Percentiles rank a stretch among this genome's conserved stretches.
phyloP scores from a whole-genome alignment of 1,139 yeast genomes.

The Magnusiomyces paraingens region DNA sequence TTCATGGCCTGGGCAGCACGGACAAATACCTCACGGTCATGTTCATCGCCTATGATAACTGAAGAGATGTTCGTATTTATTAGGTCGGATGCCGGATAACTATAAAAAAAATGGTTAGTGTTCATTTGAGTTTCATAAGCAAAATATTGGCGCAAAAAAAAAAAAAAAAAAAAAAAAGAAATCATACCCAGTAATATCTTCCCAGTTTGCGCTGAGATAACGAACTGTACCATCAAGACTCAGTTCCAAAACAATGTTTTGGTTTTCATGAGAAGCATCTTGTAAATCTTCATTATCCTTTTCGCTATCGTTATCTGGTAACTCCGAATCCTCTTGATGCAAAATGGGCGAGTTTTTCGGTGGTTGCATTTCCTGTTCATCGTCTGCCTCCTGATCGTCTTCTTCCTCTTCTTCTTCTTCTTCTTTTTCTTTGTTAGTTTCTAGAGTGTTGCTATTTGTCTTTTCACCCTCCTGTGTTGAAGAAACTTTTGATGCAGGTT shows the following conservation, averaged over 20 bases:
- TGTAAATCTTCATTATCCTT: slow-evolving; percentile 24
- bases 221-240: slow-evolving; percentile 73
- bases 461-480: background rate
- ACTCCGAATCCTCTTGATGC: background rate
- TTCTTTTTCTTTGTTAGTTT: background rate
- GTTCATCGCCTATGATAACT: slow-evolving; percentile 59
- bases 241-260: slow-evolving; percentile 80
- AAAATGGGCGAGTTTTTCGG: background rate
- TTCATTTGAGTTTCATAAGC: background rate
- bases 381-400: background rate
- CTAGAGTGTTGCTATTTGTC: background rate
- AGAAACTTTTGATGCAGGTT: background rate
- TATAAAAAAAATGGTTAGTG: slow-evolving; percentile 28
- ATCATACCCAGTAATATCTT: slow-evolving; percentile 45
- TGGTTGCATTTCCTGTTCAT: background rate
- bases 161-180: background rate
- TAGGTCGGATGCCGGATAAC: slow-evolving; percentile 53
- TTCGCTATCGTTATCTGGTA: slow-evolving; percentile 5
- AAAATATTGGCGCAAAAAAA: background rate
- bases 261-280: slow-evolving; percentile 58
- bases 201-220: slow-evolving; percentile 74
- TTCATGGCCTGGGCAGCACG: slow-evolving; percentile 69
- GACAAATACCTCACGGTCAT: slow-evolving; percentile 61
- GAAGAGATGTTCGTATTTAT: slow-evolving; percentile 54
- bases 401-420: background rate